These are phyloP conservation scores for Torulaspora indica DNA, from an alignment of 805 yeast genomes.

Conservation along the genomic window DNA sequence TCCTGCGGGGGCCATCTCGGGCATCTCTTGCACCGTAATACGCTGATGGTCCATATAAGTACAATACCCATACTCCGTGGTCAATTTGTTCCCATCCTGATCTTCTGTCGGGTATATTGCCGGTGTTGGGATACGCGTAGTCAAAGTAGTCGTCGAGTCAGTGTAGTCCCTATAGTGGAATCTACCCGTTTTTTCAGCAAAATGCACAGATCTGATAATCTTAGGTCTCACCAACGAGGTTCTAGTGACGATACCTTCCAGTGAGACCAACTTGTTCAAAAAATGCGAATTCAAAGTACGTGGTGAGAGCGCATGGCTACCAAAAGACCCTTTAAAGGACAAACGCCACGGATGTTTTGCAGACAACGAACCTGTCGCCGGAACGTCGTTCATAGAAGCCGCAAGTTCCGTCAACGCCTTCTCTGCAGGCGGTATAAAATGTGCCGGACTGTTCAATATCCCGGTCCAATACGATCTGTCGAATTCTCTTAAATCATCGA, in stretches of 20 bases:
- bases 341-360: constrained; percentile 46
- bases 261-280: constrained; percentile 74
- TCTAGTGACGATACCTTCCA: constrained; percentile 93
- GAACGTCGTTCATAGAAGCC: constrained; percentile 46
- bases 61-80: constrained; percentile 88
- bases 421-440: constrained; percentile 83
- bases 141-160: constrained; percentile 84
- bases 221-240: constrained; percentile 93
- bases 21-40: constrained; percentile 92
- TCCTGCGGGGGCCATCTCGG: constrained; percentile 97
- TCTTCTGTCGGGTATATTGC: constrained; percentile 92
- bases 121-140: constrained; percentile 48
- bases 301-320: constrained; percentile 81
- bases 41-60: constrained; percentile 94
- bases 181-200: constrained; percentile 74
- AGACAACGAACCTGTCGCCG: constrained; percentile 48
- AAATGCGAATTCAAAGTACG: constrained; percentile 74
- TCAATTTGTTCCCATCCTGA: constrained; percentile 79
- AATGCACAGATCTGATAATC: constrained; percentile 85
- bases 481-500: constrained; percentile 85
- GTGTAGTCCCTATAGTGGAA: constrained; percentile 89
- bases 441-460: constrained; percentile 69
- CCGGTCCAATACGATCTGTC: constrained; percentile 77
- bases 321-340: constrained; percentile 87
- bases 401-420: constrained; percentile 79